phyloP scores from a whole-genome alignment of 2,329 filamentous ascomycete species.

The Tolypocladium paradoxum region DNA sequence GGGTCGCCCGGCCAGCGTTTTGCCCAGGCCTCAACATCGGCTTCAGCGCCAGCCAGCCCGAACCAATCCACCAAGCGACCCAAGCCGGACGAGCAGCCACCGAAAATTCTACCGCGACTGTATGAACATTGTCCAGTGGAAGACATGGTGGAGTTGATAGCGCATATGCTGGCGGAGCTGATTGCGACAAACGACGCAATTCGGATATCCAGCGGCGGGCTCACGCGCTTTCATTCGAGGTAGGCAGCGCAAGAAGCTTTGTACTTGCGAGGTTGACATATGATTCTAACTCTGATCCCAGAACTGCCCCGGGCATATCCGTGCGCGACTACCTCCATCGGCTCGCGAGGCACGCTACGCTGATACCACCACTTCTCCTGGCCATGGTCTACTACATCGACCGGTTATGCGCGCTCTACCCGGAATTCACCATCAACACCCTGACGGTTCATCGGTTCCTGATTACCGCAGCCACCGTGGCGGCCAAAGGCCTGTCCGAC shows the following conservation, averaged over 20 bases:
- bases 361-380: constrained; percentile 86
- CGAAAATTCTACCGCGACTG: constrained; percentile 53
- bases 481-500: constrained; percentile 90
- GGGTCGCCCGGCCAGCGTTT: constrained; percentile 11
- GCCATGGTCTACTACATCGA: constrained; percentile 99
- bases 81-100: constrained; percentile 36
- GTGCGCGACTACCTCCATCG: constrained; percentile 89
- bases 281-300: constrained; percentile 1
- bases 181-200: constrained; percentile 92
- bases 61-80: constrained; percentile 34
- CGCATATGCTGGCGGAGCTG: constrained; percentile 91
- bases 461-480: constrained; percentile 90
- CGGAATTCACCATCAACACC: constrained; percentile 91
- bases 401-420: constrained; percentile 81
- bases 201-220: constrained; percentile 57
- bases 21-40: not conserved
- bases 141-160: constrained; percentile 82
- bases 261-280: not conserved
- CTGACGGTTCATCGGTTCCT: constrained; percentile 95
- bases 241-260: constrained; percentile 23
- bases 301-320: constrained; percentile 73
- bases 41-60: not conserved
- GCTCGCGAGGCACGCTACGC: constrained; percentile 83
- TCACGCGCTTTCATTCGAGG: constrained; percentile 94
- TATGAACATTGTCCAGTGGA: constrained; percentile 78